A percentile compares a stretch with the other conserved stretches of the same genome.
These are phyloP conservation scores for Kazachstania martiniae DNA, from an alignment of 805 yeast species.

Conservation along the genomic window DNA sequence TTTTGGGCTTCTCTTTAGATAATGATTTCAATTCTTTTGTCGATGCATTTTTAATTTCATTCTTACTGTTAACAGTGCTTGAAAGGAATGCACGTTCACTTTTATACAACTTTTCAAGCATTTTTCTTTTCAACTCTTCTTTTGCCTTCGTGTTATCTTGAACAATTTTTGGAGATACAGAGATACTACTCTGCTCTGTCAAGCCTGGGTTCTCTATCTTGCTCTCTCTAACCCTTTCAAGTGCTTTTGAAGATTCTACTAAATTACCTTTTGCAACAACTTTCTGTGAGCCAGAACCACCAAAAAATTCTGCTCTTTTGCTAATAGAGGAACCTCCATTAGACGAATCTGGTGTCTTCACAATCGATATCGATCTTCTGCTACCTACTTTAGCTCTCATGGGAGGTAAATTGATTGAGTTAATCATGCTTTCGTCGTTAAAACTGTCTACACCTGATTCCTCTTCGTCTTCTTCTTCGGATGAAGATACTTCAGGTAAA, in stretches of 20 bases:
- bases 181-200: too few species aligned
- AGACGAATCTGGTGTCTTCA: too few species aligned
- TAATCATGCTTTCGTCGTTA: constrained; percentile 5
- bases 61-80: constrained; percentile 7
- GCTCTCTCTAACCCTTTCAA: background rate
- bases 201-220: too few species aligned
- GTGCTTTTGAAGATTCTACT: too few species aligned
- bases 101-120: constrained; percentile 36
- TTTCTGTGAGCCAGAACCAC: too few species aligned
- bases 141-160: too few species aligned
- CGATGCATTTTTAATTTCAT: too few species aligned
- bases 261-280: too few species aligned
- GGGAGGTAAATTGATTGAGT: constrained; percentile 7
- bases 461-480: background rate
- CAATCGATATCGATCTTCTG: constrained; percentile 1
- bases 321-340: too few species aligned
- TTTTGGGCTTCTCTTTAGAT: constrained; percentile 4
- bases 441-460: background rate
- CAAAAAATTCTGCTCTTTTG: constrained; percentile 1
- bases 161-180: too few species aligned
- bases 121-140: constrained; percentile 12
- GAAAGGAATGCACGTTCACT: constrained; percentile 26
- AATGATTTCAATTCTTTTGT: too few species aligned
- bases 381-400: constrained; percentile 1
- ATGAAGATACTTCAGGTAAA: background rate